Evolutionary conservation across 2,329 filamentous ascomycete species (phyloP), one percentile per base, ranked within the genome.

Genomic region (Ascochyta pisi): DNA sequence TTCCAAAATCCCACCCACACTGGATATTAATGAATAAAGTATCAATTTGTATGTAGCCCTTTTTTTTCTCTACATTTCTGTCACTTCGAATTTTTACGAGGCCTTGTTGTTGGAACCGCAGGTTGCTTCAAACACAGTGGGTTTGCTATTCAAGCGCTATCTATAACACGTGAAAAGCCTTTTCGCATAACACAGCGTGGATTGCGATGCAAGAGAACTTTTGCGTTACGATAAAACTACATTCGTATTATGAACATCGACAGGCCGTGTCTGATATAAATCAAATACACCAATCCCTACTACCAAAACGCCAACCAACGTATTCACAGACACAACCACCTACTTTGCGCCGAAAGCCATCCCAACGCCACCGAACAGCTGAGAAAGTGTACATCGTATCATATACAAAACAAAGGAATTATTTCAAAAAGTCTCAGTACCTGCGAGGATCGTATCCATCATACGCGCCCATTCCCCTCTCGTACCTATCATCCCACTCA

Each of bases 381-480:
- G 6, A 35, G 8, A 35, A 16, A 35, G n/a, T 3, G 8, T 35
- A 35, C n/a, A 16, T 6, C 6, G 9, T n/a, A 27, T n/a, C 19
- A 3, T 22, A 38, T 31, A 34, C 42, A 33, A 33, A 12, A 13
- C 6, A 13, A 13, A 31, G 29, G 12, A 31, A 26, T 10, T 0
- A 24, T 40, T 9, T 26, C 4, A 24, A 33, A 19, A 6, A 15
- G 8, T 15, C 5, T 13, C 8, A 44, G 13, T 45, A 54, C 29
- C 45, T 23, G 9, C 35, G 50, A 5, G 37, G 39, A 5, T 47
- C 42, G 27, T 54, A 49, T 37, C n/a, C 23, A n/a, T 37, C 50
- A 29, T 58, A 58, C 3, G 23, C 26, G 7, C 33, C 38, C 44
- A 48, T 27, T 8, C 22, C 26, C 41, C 55, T 50, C 16, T 37